Conservation (phyloP, 139 green algal genomes). For the Mesotaenium endlicherianum region DNA sequence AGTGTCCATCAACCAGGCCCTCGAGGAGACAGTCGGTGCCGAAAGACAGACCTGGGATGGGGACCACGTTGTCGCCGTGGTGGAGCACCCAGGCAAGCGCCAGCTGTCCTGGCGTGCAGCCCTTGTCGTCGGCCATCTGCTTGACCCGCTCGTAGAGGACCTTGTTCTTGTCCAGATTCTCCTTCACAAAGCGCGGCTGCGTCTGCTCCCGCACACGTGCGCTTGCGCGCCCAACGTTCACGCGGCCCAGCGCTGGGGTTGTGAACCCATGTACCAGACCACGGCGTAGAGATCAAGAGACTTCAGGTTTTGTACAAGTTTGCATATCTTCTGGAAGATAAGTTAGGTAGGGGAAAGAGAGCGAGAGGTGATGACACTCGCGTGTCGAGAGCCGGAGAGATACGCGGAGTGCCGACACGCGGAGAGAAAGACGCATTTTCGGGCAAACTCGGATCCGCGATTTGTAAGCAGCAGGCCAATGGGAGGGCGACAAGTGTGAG, state of each 20-base stretch:
- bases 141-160: constrained; percentile 63
- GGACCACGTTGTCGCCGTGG: constrained; percentile 68
- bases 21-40: too few relatives aligned
- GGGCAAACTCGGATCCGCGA: too few relatives aligned
- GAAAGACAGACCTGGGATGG: constrained; percentile 71
- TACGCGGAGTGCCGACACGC: too few relatives aligned
- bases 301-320: neutral
- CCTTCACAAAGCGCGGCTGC: constrained; percentile 47
- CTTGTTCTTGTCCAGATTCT: constrained; percentile 64
- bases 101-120: constrained; percentile 67
- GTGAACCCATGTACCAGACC: neutral
- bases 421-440: too few relatives aligned
- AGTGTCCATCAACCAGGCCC: too few relatives aligned
- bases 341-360: neutral
- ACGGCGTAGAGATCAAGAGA: neutral
- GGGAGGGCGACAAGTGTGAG: too few relatives aligned
- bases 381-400: neutral
- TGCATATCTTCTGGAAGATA: neutral
- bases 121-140: constrained; percentile 62
- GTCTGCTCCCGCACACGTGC: neutral
- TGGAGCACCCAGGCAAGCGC: constrained; percentile 73
- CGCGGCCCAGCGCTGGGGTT: neutral
- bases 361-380: neutral
- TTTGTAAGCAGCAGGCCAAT: too few relatives aligned
- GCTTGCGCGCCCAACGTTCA: too few relatives aligned